A percentile compares a stretch with the other conserved stretches of the same genome.
These are phyloP conservation scores for Schizonepeta tenuifolia DNA, from an alignment of 257 asterid species.

Conservation along the genomic window DNA sequence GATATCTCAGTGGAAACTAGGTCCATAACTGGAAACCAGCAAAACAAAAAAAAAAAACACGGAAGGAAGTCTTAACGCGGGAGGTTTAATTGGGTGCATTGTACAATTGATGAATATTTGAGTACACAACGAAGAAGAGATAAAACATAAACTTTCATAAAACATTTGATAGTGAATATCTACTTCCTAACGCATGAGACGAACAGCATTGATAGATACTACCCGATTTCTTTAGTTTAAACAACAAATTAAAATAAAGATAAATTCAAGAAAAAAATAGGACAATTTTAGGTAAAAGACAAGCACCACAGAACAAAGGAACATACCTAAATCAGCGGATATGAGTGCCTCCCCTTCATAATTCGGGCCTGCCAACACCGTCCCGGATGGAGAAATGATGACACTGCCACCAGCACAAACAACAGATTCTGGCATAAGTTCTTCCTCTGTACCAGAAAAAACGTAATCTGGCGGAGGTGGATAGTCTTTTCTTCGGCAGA, in stretches of 20 bases:
- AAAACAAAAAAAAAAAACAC: background rate
- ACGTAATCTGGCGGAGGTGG: conserved; percentile 91
- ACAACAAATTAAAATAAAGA: background rate
- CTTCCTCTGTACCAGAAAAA: conserved; percentile 75
- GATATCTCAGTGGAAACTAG: background rate
- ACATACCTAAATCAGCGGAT: conserved; percentile 86
- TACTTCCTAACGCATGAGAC: background rate
- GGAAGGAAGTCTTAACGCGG: conserved; percentile 6
- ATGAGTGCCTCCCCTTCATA: conserved; percentile 93
- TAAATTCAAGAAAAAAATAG: background rate
- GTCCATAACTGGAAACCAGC: background rate
- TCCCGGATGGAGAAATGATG: conserved; percentile 88
- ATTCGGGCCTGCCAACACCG: conserved; percentile 92
- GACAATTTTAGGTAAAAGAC: background rate
- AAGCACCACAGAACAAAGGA: conserved; percentile 2
- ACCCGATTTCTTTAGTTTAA: too few relatives aligned
- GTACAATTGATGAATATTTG: background rate
- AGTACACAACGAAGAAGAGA: background rate
- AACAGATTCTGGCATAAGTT: conserved; percentile 78
- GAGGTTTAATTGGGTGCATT: background rate
- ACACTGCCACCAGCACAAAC: conserved; percentile 97
- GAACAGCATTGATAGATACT: background rate
- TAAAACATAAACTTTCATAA: background rate
- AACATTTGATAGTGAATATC: conserved; percentile 2
- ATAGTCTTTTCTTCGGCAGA: conserved; percentile 88